Evolutionary conservation across 345 rosid species (phyloP).

Genomic region (Schrenkiella parvula): DNA sequence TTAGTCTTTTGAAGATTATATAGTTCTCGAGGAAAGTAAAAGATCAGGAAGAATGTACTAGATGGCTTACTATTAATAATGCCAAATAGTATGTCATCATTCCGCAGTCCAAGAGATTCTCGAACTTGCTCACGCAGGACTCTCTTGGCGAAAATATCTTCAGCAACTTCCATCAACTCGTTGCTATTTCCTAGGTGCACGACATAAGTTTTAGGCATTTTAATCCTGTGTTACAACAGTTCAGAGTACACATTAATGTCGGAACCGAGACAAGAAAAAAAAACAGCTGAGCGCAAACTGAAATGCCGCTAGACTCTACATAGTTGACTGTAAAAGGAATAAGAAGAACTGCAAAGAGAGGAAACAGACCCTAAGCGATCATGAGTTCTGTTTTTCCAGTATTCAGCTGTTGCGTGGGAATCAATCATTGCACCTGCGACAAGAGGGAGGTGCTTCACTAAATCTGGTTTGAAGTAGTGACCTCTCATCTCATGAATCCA

Average conservation of each 20-base stretch:
- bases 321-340: neutral
- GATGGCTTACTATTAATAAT: constrained; percentile 68
- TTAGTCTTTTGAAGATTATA: neutral
- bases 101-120: constrained; percentile 74
- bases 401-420: constrained; percentile 81
- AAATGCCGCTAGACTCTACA: neutral
- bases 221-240: constrained; percentile 57
- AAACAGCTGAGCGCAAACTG: neutral
- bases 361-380: constrained; percentile 66
- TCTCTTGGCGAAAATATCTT: constrained; percentile 73
- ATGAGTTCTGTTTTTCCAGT: constrained; percentile 81
- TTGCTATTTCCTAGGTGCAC: constrained; percentile 94
- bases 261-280: neutral
- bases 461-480: constrained; percentile 79
- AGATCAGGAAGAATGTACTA: neutral
- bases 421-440: constrained; percentile 97
- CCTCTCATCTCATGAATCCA: constrained; percentile 99
- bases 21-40: neutral
- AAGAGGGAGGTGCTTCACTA: constrained; percentile 84
- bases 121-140: constrained; percentile 80
- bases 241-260: neutral
- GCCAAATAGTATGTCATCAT: constrained; percentile 79
- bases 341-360: neutral
- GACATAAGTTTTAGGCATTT: constrained; percentile 88
- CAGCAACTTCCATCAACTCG: constrained; percentile 94